Evolutionary conservation across 2,329 filamentous ascomycete genomes (phyloP).

Genomic region (Atkinsonella texensis): DNA sequence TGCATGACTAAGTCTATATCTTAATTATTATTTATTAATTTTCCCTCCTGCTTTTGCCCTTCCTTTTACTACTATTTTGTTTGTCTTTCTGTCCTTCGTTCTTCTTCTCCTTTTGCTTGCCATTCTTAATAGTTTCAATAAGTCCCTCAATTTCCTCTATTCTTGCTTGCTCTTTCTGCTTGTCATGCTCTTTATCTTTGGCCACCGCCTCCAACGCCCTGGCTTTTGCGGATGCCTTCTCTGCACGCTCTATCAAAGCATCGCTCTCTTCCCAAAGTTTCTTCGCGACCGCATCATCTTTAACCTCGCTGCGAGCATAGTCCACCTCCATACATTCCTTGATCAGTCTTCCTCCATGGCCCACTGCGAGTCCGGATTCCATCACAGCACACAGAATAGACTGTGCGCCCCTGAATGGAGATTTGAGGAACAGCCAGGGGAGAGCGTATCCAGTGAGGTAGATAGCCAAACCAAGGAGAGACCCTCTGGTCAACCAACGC

Average conservation of each 20-base stretch:
- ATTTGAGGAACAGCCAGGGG: slow-evolving; percentile 84
- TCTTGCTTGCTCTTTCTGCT: slow-evolving; percentile 22
- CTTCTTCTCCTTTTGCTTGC: slow-evolving; percentile 19
- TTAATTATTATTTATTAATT: neutral
- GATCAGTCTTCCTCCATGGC: slow-evolving; percentile 57
- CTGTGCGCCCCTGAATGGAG: slow-evolving; percentile 71
- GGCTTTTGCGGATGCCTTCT: slow-evolving; percentile 62
- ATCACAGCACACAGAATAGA: slow-evolving; percentile 76
- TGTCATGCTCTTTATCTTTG: slow-evolving; percentile 19
- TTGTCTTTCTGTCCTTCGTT: neutral
- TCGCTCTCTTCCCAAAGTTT: slow-evolving; percentile 85
- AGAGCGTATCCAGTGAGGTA: slow-evolving; percentile 71
- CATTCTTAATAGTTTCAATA: slow-evolving; percentile 32
- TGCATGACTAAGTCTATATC: neutral
- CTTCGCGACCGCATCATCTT: slow-evolving; percentile 69
- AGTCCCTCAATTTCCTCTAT: slow-evolving; percentile 24
- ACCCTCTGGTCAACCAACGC: slow-evolving; percentile 76
- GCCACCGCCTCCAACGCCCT: slow-evolving; percentile 29
- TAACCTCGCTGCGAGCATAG: slow-evolving; percentile 59
- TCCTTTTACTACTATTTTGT: neutral
- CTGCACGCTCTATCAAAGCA: slow-evolving; percentile 65
- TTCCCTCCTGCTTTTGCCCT: neutral
- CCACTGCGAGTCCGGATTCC: slow-evolving; percentile 59
- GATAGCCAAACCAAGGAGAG: slow-evolving; percentile 62
- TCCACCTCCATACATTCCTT: slow-evolving; percentile 80